Evolutionary conservation across 2,329 filamentous ascomycete species (phyloP), one percentile per base, ranked within the genome.

Genomic region (Talaromyces sp.): DNA sequence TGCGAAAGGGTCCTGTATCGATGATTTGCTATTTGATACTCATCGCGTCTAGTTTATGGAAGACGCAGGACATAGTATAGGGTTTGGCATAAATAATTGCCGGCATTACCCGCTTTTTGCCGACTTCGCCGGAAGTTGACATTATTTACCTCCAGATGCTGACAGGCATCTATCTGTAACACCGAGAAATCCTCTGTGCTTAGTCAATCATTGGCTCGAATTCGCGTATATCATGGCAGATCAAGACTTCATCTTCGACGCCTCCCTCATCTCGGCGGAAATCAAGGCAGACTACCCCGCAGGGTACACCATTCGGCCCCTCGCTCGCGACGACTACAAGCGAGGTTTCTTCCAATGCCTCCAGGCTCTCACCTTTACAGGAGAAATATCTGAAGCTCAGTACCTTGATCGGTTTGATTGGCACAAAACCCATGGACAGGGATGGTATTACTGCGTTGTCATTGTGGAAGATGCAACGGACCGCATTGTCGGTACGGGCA

Each of bases 371-470:
- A 65, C 64, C 1, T 54, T 39, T 24, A 65, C 64, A 3, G 64
- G 64, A n/a, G 64, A 65, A 22, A 63, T 63, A 8, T 50, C 52
- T 7, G 64, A 65, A 24, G 24, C 31, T 3, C 52, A 62, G 37
- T 65, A 47, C 19, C 39, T 58, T 24, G 60, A 65, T 10, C 64
- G 64, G 3, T 65, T 58, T 19, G 64, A 65, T 45, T 65, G 64
- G 64, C 59, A 62, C 37, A 65, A 65, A 27, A 31, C 37, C 2
- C 31, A 59, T 41, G 64, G 64, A 2, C 60, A 59, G 45, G 64
- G 60, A 27, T 65, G 64, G 64, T 65, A 65, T 41, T 65, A 65
- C 54, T 65, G 64, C 33, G 60, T 65, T 13, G 64, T 63, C 13
- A 65, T 65, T 33, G 59, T 63, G 41, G 48, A 52, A n/a, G 57